Conservation (phyloP, 768 basidiomycete genomes). For the Leucocoprinus sp. region DNA sequence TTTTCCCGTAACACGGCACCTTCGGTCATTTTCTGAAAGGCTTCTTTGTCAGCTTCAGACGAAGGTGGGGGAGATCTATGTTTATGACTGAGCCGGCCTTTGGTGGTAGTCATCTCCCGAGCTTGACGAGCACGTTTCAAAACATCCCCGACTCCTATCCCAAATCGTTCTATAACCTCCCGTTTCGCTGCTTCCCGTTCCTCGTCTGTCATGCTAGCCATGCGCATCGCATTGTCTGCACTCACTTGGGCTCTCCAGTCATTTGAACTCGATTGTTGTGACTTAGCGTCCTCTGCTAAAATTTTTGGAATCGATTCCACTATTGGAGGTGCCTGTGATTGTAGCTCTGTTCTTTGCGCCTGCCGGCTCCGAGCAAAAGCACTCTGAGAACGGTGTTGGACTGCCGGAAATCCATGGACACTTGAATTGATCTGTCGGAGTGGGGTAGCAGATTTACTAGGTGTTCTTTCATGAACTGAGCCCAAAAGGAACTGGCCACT, state of each 20-base stretch:
- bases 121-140: conserved; percentile 46
- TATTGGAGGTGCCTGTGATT: conserved; percentile 18
- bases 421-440: conserved; percentile 22
- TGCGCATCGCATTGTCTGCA: conserved; percentile 53
- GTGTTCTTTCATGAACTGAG: conserved; percentile 41
- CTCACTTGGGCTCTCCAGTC: conserved; percentile 52
- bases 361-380: conserved; percentile 48
- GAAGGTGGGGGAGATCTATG: not conserved
- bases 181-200: conserved; percentile 59
- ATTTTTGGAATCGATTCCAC: conserved; percentile 9
- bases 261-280: conserved; percentile 14
- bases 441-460: conserved; percentile 18
- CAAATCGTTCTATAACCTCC: conserved; percentile 68
- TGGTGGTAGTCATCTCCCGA: conserved; percentile 24
- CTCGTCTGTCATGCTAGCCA: conserved; percentile 62
- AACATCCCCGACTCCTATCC: conserved; percentile 53
- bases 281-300: not conserved
- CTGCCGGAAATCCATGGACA: conserved; percentile 53
- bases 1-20: conserved; percentile 4
- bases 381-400: conserved; percentile 57
- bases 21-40: conserved; percentile 12
- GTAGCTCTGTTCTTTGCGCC: conserved; percentile 23
- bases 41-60: not conserved
- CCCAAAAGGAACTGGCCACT: conserved; percentile 23
- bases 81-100: not conserved